phyloP scores from a whole-genome alignment of 805 yeast species.

The Candida golubevii region DNA sequence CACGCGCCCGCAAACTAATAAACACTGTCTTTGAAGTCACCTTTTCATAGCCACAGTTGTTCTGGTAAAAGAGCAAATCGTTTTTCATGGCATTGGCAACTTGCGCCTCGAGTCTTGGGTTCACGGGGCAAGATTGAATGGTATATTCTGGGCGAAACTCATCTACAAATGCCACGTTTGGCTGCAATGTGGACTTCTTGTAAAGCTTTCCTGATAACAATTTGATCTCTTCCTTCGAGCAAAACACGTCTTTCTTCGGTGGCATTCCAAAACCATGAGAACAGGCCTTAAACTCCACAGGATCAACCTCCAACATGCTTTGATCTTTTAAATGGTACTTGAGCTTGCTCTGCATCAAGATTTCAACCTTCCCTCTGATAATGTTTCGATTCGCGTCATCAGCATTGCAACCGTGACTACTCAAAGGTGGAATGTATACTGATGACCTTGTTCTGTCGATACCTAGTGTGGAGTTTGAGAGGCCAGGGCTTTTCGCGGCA shows the following conservation, averaged over 20 bases:
- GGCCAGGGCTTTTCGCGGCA: conserved; percentile 11
- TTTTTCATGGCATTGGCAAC: conserved; percentile 49
- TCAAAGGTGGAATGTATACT: conserved; percentile 5
- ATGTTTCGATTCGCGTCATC: conserved; percentile 5
- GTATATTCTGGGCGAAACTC: conserved; percentile 50
- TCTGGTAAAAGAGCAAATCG: conserved; percentile 43
- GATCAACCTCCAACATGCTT: not conserved
- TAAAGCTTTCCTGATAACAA: conserved; percentile 2
- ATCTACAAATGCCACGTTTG: conserved; percentile 42
- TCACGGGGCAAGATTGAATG: conserved; percentile 52
- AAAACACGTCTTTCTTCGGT: not conserved
- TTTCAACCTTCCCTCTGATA: conserved; percentile 2
- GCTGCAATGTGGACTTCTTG: conserved; percentile 18
- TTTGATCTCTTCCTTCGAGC: not conserved
- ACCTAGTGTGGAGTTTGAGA: conserved; percentile 3
- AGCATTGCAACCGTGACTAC: not conserved
- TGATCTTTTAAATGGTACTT: not conserved
- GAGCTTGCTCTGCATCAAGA: conserved; percentile 1
- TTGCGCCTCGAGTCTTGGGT: conserved; percentile 46
- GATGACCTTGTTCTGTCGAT: conserved; percentile 8
- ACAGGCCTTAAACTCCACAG: not conserved
- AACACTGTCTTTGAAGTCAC: conserved; percentile 37
- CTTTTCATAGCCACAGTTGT: conserved; percentile 28
- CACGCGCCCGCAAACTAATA: conserved; percentile 42
- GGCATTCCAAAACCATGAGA: too few species aligned